phyloP scores from a whole-genome alignment of 2,329 filamentous ascomycete genomes.

The Aspergillus costaricaensis region DNA sequence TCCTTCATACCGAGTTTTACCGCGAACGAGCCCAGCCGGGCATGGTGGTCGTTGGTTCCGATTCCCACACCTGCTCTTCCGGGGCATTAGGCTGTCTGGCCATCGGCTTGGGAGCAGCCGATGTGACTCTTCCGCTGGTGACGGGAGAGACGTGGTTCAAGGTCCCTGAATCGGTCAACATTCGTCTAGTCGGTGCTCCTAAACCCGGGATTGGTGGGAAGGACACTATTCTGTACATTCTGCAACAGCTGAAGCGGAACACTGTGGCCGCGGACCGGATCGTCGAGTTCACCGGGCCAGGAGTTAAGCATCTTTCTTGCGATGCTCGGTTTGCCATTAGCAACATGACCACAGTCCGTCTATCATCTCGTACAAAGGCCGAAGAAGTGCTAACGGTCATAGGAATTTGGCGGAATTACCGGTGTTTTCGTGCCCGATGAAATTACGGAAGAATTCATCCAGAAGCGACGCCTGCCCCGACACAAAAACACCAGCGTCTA shows the following conservation, averaged over 20 bases:
- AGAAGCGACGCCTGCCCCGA: conserved; percentile 33
- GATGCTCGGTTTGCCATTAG: conserved; percentile 52
- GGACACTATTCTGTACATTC: conserved; percentile 50
- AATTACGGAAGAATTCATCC: conserved; percentile 39
- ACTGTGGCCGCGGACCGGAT: conserved; percentile 49
- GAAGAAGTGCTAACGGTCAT: neutral
- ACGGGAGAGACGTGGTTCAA: conserved; percentile 53
- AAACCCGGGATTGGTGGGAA: conserved; percentile 46
- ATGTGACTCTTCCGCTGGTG: conserved; percentile 49
- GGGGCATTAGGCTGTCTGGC: conserved; percentile 46
- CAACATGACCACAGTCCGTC: conserved; percentile 47
- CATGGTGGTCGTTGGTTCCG: conserved; percentile 46
- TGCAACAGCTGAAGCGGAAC: conserved; percentile 49
- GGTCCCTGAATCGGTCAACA: conserved; percentile 47
- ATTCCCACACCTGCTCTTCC: conserved; percentile 52
- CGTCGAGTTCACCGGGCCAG: conserved; percentile 50
- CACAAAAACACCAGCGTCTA: conserved; percentile 40
- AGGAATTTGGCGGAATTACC: conserved; percentile 49
- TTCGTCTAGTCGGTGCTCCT: conserved; percentile 43
- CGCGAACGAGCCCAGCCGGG: conserved; percentile 50
- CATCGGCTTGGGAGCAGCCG: conserved; percentile 51
- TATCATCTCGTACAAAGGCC: too few relatives aligned
- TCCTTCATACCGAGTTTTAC: conserved; percentile 53
- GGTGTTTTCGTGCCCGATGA: conserved; percentile 47
- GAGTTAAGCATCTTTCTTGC: conserved; percentile 40